Conservation (phyloP, 129 eudicot species). For the Silybum marianum region DNA sequence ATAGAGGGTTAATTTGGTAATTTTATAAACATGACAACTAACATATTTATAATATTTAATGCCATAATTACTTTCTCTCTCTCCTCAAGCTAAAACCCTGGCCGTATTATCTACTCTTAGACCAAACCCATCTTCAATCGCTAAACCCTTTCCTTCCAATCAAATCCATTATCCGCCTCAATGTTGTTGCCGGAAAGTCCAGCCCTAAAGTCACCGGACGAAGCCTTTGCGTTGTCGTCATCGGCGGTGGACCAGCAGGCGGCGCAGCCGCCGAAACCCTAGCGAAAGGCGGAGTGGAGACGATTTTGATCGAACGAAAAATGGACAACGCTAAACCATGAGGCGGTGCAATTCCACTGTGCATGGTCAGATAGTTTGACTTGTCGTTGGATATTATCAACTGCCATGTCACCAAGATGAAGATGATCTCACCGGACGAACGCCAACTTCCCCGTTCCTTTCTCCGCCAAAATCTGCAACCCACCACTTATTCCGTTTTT, state of each 20-base stretch:
- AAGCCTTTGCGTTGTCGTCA: slow-evolving; percentile 85
- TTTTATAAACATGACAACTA: no score
- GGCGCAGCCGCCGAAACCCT: slow-evolving; percentile 95
- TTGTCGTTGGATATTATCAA: slow-evolving; percentile 84
- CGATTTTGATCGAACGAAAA: slow-evolving; percentile 79
- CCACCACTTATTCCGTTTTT: no score
- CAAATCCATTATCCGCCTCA: slow-evolving; percentile 39
- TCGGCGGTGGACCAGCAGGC: slow-evolving; percentile 99
- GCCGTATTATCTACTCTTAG: no score
- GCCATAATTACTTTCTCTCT: no score
- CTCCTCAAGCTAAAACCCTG: no score
- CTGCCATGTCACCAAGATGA: slow-evolving; percentile 92
- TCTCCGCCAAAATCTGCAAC: no score
- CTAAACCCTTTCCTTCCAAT: slow-evolving; percentile 27
- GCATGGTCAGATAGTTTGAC: slow-evolving; percentile 98
- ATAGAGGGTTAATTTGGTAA: no score
- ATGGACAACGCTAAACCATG: slow-evolving; percentile 96
- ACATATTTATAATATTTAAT: no score
- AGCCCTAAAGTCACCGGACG: slow-evolving; percentile 91
- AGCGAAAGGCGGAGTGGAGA: slow-evolving; percentile 90
- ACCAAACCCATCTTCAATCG: no score
- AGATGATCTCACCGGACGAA: slow-evolving; percentile 98
- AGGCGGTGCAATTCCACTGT: slow-evolving; percentile 95
- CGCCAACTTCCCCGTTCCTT: no score
- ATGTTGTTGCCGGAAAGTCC: slow-evolving; percentile 56